Conservation (phyloP, 2,329 filamentous ascomycete genomes). For the Tolypocladium ophioglossoides region DNA sequence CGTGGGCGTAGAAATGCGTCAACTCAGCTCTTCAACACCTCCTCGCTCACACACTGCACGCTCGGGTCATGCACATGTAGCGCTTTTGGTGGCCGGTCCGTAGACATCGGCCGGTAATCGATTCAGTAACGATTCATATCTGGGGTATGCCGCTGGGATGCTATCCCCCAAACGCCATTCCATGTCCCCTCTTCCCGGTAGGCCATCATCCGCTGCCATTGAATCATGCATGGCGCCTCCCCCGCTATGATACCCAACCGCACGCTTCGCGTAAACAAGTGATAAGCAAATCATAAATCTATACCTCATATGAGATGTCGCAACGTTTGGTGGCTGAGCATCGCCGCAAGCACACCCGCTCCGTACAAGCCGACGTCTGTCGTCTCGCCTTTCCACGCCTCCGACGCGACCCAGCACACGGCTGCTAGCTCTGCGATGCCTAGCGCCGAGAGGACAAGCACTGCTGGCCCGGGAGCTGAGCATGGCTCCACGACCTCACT, state of each 20-base stretch:
- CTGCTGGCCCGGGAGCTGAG: slow-evolving; percentile 9
- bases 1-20: too few relatives aligned
- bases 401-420: slow-evolving; percentile 22
- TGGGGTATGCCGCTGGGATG: neutral
- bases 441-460: slow-evolving; percentile 14
- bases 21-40: too few relatives aligned
- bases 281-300: neutral
- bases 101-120: neutral
- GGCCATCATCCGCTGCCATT: neutral
- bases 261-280: neutral
- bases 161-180: neutral
- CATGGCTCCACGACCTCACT: slow-evolving; percentile 6
- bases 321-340: slow-evolving; percentile 19
- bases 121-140: neutral
- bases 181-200: neutral
- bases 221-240: neutral
- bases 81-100: neutral
- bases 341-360: slow-evolving; percentile 14
- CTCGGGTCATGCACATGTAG: too few relatives aligned
- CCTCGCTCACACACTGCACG: too few relatives aligned
- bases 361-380: slow-evolving; percentile 15
- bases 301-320: neutral
- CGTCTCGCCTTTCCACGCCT: slow-evolving; percentile 15
- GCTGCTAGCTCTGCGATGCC: slow-evolving; percentile 20
- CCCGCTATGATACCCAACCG: neutral